These are phyloP conservation scores for Phytophthora melonis DNA, from an alignment of 352 stramenopile genomes.

Conservation along the genomic window DNA sequence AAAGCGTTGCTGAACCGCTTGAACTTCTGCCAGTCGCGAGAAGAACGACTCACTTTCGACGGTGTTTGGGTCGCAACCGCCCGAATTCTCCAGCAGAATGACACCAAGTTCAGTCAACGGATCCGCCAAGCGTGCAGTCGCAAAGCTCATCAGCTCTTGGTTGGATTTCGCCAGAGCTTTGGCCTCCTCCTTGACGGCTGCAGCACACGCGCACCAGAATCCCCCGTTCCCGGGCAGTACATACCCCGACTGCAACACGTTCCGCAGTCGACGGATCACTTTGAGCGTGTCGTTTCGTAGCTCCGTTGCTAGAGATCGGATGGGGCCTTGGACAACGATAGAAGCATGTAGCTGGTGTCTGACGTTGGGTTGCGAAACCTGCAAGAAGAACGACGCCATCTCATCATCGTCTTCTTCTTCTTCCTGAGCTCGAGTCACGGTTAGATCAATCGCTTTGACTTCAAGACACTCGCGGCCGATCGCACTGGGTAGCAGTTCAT, in stretches of 20 bases:
- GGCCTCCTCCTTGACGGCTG: constrained; percentile 16
- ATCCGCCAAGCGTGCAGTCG: constrained; percentile 9
- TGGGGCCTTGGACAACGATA: constrained; percentile 34
- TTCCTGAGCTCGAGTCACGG: constrained; percentile 8
- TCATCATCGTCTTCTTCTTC: constrained; percentile 27
- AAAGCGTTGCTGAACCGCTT: constrained; percentile 28
- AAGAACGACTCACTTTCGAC: constrained; percentile 22
- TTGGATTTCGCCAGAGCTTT: neutral
- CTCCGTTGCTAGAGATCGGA: constrained; percentile 29
- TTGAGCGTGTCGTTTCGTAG: constrained; percentile 22
- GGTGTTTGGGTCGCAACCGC: neutral
- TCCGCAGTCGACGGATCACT: constrained; percentile 32
- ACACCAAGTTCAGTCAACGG: constrained; percentile 26
- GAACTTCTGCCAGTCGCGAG: constrained; percentile 25
- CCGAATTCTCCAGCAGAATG: constrained; percentile 36
- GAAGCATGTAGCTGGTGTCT: constrained; percentile 19
- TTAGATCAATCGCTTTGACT: constrained; percentile 18
- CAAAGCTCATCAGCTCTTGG: constrained; percentile 21
- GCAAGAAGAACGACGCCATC: constrained; percentile 20
- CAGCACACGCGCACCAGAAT: constrained; percentile 39
- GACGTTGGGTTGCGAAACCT: constrained; percentile 3
- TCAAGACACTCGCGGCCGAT: constrained; percentile 29
- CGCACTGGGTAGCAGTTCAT: constrained; percentile 33
- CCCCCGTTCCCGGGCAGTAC: constrained; percentile 36
- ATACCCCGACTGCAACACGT: constrained; percentile 27